phyloP scores from a whole-genome alignment of 768 basidiomycete species.

The Symmetrospora coprosmae region DNA sequence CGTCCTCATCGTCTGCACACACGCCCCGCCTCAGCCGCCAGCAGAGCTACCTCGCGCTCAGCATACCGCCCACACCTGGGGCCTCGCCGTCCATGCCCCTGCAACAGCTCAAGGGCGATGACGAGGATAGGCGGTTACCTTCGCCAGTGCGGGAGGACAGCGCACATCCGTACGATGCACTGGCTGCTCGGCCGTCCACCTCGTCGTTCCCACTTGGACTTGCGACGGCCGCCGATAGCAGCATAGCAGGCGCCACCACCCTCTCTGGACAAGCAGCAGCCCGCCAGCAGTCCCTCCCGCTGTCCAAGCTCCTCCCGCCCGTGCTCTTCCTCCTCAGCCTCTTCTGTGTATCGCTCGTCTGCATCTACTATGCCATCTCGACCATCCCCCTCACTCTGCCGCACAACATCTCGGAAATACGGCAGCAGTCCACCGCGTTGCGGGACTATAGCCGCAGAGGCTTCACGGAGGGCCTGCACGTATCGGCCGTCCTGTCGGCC shows the following conservation, averaged over 20 bases:
- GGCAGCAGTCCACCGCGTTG: slow-evolving; percentile 22
- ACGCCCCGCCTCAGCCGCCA: neutral
- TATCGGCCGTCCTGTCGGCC: slow-evolving; percentile 27
- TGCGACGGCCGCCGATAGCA: neutral
- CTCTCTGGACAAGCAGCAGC: neutral
- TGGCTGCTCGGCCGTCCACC: neutral
- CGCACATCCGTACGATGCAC: too few species aligned
- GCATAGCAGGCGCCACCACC: neutral
- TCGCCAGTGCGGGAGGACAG: neutral
- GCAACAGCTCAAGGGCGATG: slow-evolving; percentile 6
- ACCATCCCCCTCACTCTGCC: slow-evolving; percentile 32
- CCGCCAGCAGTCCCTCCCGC: neutral
- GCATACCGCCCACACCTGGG: slow-evolving; percentile 6
- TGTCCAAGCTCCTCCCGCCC: slow-evolving; percentile 27
- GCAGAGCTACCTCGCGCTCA: neutral
- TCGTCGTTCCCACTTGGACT: neutral
- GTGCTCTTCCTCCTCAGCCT: slow-evolving; percentile 28
- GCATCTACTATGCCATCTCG: slow-evolving; percentile 28
- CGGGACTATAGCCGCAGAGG: slow-evolving; percentile 26
- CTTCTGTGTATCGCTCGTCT: slow-evolving; percentile 31
- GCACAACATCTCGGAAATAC: slow-evolving; percentile 30
- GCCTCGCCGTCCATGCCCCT: too few species aligned
- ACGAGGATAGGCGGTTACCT: neutral
- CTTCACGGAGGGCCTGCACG: slow-evolving; percentile 28
- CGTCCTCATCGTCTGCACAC: too few species aligned